phyloP scores from a whole-genome alignment of 495 filamentous ascomycete genomes.

The Podospora pseudoanserina region DNA sequence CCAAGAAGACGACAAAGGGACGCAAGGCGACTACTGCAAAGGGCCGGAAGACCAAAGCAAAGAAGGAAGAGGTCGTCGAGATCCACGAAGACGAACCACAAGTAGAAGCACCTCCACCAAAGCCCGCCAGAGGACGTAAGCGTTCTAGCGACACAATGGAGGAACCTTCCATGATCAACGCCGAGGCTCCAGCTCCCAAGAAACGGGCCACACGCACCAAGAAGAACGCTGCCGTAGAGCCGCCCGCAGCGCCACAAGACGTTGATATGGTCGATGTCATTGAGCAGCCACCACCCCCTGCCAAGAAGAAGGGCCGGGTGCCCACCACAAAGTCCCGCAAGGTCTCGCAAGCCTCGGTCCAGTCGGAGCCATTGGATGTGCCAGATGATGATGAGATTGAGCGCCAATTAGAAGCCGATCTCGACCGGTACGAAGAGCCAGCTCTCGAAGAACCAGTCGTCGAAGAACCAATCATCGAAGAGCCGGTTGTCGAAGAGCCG shows the following conservation, averaged over 20 bases:
- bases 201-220: conserved; percentile 59
- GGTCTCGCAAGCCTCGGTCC: conserved; percentile 49
- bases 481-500: conserved; percentile 33
- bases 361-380: conserved; percentile 34
- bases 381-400: conserved; percentile 66
- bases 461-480: conserved; percentile 35
- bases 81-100: conserved; percentile 43
- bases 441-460: conserved; percentile 42
- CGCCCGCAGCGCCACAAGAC: conserved; percentile 27
- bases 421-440: conserved; percentile 56
- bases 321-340: conserved; percentile 49
- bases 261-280: conserved; percentile 35
- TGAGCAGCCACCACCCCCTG: conserved; percentile 26
- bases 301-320: conserved; percentile 34
- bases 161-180: conserved; percentile 35
- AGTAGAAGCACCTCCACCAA: conserved; percentile 35
- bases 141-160: conserved; percentile 60
- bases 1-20: conserved; percentile 46
- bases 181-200: conserved; percentile 60
- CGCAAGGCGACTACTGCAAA: conserved; percentile 34
- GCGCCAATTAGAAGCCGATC: conserved; percentile 62
- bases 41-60: conserved; percentile 51
- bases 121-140: conserved; percentile 56
- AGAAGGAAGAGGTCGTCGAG: conserved; percentile 59
- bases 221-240: conserved; percentile 26